A percentile compares a stretch with the other conserved stretches of the same genome.
Conservation (phyloP, 495 filamentous ascomycete species). For the Jackrogersella multiformis region DNA sequence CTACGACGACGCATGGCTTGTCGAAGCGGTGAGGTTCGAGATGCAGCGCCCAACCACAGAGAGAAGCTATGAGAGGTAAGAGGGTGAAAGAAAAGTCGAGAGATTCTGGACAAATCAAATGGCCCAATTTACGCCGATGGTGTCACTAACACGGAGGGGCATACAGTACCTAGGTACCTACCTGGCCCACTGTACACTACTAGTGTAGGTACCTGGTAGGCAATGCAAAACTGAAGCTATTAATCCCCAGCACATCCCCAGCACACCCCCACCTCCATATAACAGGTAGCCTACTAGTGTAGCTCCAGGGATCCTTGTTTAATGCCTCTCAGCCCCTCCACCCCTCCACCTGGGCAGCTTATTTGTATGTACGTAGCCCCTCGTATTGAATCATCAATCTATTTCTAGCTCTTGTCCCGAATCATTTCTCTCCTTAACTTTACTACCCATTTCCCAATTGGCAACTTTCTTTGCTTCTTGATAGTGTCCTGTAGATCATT, state of each 20-base stretch:
- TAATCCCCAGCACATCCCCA: neutral
- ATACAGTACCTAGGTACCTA: too few relatives aligned
- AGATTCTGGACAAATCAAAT: conserved; percentile 10
- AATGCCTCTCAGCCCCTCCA: conserved; percentile 30
- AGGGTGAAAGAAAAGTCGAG: conserved; percentile 8
- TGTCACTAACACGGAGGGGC: conserved; percentile 29
- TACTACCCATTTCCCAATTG: neutral
- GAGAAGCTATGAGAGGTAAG: conserved; percentile 10
- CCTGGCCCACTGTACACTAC: too few relatives aligned
- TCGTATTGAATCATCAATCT: conserved; percentile 14
- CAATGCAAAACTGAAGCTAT: conserved; percentile 36
- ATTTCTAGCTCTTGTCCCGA: conserved; percentile 14
- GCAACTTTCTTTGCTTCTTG: neutral
- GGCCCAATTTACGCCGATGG: conserved; percentile 14
- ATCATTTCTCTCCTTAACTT: conserved; percentile 4
- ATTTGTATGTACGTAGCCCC: conserved; percentile 9
- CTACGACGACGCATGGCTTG: conserved; percentile 26
- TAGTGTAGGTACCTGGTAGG: too few relatives aligned
- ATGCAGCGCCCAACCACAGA: conserved; percentile 21
- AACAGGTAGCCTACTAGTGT: neutral
- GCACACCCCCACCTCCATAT: neutral
- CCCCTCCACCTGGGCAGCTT: conserved; percentile 34
- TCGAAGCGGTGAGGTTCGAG: conserved; percentile 36
- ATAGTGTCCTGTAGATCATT: neutral
- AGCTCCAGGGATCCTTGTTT: conserved; percentile 24